These are phyloP conservation scores for Boletus subparvulus DNA, from an alignment of 768 basidiomycete genomes.

Conservation along the genomic window DNA sequence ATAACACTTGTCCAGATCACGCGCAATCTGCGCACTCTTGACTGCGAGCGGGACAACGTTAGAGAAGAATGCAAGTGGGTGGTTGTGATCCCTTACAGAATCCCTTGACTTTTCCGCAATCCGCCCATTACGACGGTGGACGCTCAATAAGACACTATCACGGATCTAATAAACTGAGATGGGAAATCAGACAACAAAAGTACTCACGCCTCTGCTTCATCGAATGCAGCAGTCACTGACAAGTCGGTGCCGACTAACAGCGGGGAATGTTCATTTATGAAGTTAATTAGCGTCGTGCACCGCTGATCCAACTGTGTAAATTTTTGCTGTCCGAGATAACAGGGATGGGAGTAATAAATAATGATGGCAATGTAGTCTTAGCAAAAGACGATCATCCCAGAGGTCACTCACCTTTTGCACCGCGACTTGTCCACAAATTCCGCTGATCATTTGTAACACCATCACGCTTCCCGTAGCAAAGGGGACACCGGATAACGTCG, in stretches of 20 bases:
- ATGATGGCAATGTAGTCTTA: not conserved
- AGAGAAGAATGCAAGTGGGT: not conserved
- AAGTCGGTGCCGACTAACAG: conserved; percentile 42
- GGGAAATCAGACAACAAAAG: not conserved
- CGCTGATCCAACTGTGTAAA: conserved; percentile 41
- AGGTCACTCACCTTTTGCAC: conserved; percentile 46
- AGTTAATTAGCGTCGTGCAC: conserved; percentile 40
- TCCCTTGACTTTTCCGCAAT: conserved; percentile 37
- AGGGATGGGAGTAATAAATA: not conserved
- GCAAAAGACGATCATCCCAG: not conserved
- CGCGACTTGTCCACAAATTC: conserved; percentile 45
- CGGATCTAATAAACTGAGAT: not conserved
- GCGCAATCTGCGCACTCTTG: conserved; percentile 45
- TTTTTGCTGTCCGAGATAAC: conserved; percentile 37
- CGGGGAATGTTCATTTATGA: conserved; percentile 41
- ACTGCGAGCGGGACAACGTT: conserved; percentile 31
- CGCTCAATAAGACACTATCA: conserved; percentile 42
- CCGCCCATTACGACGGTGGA: conserved; percentile 41
- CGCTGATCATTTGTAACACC: conserved; percentile 46
- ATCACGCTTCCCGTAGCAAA: no score
- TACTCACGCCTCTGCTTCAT: conserved; percentile 46
- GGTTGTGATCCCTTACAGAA: conserved; percentile 35
- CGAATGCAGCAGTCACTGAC: conserved; percentile 36
- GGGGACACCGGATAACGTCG: no score
- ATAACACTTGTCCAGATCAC: conserved; percentile 45